Evolutionary conservation across 23 red algal genomes (phyloP).

Genomic region (Gracilariopsis chorda): DNA sequence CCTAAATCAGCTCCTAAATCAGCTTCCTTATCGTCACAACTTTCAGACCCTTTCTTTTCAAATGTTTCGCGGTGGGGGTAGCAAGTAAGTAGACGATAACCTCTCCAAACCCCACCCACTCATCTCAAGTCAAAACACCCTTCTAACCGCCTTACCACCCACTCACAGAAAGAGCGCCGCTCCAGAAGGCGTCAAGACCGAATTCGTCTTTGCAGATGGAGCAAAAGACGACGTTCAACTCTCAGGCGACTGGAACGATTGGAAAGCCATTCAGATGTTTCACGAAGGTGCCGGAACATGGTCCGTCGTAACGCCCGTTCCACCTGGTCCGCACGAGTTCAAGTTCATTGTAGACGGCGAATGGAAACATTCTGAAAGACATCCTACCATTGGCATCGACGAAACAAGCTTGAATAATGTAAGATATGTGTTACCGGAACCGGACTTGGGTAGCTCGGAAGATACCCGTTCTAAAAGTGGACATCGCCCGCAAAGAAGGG

Average conservation of each 20-base stretch:
- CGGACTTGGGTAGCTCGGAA: conserved; percentile 57
- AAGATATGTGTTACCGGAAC: conserved; percentile 75
- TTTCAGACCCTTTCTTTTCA: no score
- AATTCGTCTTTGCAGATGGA: conserved; percentile 94
- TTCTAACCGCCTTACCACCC: no score
- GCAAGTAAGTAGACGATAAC: background rate
- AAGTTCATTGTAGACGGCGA: conserved; percentile 97
- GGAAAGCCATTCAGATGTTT: conserved; percentile 94
- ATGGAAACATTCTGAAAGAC: conserved; percentile 88
- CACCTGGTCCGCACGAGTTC: conserved; percentile 89
- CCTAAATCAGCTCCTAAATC: no score
- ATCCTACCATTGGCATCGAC: conserved; percentile 93
- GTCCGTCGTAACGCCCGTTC: conserved; percentile 93
- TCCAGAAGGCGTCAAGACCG: conserved; percentile 82
- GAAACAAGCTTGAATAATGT: conserved; percentile 90
- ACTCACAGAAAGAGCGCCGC: background rate
- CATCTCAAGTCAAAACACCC: no score
- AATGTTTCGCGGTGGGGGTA: conserved; percentile 12
- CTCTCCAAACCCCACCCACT: background rate
- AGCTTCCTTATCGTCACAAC: no score
- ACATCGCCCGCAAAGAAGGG: conserved; percentile 32
- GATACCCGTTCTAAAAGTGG: background rate
- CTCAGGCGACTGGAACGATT: conserved; percentile 96
- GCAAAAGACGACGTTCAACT: conserved; percentile 92
- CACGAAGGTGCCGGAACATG: conserved; percentile 93